Percentiles rank a stretch among this genome's conserved stretches.
phyloP scores from a whole-genome alignment of 169 alveolate genomes.

The Theileria orientalis region DNA sequence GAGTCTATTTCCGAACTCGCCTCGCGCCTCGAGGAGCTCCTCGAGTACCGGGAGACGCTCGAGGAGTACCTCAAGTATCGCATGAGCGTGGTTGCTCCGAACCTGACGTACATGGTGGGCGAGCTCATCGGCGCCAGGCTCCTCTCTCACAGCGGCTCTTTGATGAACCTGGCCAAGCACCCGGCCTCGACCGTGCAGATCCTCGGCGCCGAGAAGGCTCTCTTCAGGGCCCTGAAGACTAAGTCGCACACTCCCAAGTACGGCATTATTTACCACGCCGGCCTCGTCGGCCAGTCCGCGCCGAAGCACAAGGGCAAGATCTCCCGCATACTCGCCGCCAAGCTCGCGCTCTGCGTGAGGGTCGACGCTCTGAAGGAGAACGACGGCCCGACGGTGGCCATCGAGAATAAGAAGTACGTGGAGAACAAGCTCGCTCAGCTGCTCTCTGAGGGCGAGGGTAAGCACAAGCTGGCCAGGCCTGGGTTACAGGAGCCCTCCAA shows the following conservation, averaged over 20 bases:
- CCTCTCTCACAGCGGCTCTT: constrained; percentile 98
- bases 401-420: constrained; percentile 85
- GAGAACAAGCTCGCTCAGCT: constrained; percentile 86
- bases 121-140: constrained; percentile 99
- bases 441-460: constrained; percentile 46
- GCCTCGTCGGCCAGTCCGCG: constrained; percentile 97
- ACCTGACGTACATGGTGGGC: constrained; percentile 96
- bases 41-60: constrained; percentile 91
- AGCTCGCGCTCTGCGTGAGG: constrained; percentile 97
- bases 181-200: constrained; percentile 99
- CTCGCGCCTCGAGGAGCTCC: constrained; percentile 91
- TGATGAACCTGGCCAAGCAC: constrained; percentile 96
- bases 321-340: constrained; percentile 97
- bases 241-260: constrained; percentile 99
- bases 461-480: background rate
- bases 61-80: constrained; percentile 94
- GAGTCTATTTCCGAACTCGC: constrained; percentile 91
- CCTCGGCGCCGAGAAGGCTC: constrained; percentile 98
- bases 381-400: constrained; percentile 91
- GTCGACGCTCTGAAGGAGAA: constrained; percentile 97
- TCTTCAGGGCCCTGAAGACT: constrained; percentile 98
- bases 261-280: constrained; percentile 98
- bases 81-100: constrained; percentile 99
- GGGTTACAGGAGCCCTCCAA: background rate
- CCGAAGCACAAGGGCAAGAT: constrained; percentile 97